Evolutionary conservation across 2,329 filamentous ascomycete species (phyloP).

Genomic region (Plenodomus tracheiphilus): DNA sequence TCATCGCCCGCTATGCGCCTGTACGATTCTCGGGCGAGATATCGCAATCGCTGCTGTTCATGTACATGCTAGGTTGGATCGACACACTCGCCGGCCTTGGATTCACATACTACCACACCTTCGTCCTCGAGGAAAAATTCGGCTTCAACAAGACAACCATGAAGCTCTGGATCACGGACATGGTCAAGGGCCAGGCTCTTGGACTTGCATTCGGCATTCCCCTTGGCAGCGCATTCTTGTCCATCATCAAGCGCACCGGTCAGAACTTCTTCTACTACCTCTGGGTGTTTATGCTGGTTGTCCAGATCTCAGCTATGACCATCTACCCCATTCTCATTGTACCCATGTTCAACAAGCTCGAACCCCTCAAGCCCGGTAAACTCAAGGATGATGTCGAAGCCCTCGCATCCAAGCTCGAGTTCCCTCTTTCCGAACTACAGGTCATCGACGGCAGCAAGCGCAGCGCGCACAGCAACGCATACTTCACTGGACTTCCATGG

Average conservation of each 20-base stretch:
- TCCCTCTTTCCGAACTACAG: slow-evolving; percentile 89
- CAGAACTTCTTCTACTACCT: slow-evolving; percentile 97
- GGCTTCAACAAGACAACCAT: slow-evolving; percentile 99
- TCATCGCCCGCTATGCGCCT: slow-evolving; percentile 75
- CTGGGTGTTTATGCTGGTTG: slow-evolving; percentile 85
- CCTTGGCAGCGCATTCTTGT: slow-evolving; percentile 86
- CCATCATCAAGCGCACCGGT: slow-evolving; percentile 92
- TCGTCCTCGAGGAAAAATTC: slow-evolving; percentile 94
- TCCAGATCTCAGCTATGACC: slow-evolving; percentile 94
- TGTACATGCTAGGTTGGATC: slow-evolving; percentile 82
- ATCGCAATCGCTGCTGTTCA: slow-evolving; percentile 87
- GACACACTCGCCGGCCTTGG: slow-evolving; percentile 80
- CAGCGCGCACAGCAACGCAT: slow-evolving; percentile 86
- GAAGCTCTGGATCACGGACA: slow-evolving; percentile 83
- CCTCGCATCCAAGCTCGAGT: slow-evolving; percentile 80
- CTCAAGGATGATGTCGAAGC: slow-evolving; percentile 87
- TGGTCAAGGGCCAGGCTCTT: slow-evolving; percentile 87
- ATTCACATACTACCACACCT: slow-evolving; percentile 86
- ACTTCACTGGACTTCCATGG: slow-evolving; percentile 97
- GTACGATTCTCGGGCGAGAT: slow-evolving; percentile 87
- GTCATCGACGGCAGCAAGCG: slow-evolving; percentile 93
- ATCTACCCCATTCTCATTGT: slow-evolving; percentile 94
- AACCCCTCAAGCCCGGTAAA: slow-evolving; percentile 81
- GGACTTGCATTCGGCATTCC: slow-evolving; percentile 80
- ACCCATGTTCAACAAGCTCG: slow-evolving; percentile 97